A percentile compares a stretch with the other conserved stretches of the same genome.
phyloP scores from a whole-genome alignment of 306 rosid genomes.

The Cucumis hystrix region DNA sequence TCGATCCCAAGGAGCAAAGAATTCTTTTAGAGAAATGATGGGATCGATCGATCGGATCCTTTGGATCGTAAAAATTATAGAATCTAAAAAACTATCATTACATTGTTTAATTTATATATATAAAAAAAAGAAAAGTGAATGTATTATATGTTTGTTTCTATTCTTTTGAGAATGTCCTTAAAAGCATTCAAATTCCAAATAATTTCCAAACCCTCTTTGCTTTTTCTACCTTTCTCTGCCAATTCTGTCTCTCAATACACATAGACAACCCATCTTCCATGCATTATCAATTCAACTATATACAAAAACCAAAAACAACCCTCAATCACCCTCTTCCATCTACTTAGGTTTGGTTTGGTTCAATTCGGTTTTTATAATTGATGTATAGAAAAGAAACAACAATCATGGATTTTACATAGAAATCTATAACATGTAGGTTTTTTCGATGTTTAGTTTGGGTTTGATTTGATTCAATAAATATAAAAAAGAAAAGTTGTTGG shows the following conservation, averaged over 20 bases:
- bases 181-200: slow-evolving; percentile 8
- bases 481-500: too few species aligned
- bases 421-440: too few species aligned
- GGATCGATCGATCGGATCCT: slow-evolving; percentile 8
- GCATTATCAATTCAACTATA: not conserved
- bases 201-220: not conserved
- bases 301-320: too few species aligned
- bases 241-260: slow-evolving; percentile 2
- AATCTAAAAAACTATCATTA: not conserved
- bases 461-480: too few species aligned
- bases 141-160: not conserved
- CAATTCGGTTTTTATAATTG: too few species aligned
- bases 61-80: slow-evolving; percentile 1
- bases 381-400: too few species aligned
- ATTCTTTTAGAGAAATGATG: slow-evolving; percentile 7
- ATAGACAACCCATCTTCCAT: not conserved
- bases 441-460: too few species aligned
- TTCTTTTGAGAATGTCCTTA: slow-evolving; percentile 10
- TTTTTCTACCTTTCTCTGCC: slow-evolving; percentile 6
- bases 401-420: too few species aligned
- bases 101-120: not conserved
- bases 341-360: too few species aligned
- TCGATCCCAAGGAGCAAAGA: slow-evolving; percentile 4
- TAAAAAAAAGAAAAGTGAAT: not conserved
- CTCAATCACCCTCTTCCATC: too few species aligned